Evolutionary conservation across 2,329 filamentous ascomycete species (phyloP).

Genomic region (Leptosphaerulina australis): DNA sequence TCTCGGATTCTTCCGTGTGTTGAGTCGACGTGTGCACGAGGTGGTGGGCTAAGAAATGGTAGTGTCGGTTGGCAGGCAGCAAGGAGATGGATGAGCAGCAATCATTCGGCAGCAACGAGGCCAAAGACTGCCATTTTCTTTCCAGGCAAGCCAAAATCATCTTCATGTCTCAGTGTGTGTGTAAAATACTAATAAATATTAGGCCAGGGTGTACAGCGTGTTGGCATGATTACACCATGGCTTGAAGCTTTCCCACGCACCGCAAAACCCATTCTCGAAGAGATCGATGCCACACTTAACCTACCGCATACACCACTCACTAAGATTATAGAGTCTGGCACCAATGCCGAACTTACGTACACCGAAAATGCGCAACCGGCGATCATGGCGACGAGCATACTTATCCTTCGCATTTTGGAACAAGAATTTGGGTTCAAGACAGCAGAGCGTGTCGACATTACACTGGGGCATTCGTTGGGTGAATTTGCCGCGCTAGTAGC

Average conservation of each 20-base stretch:
- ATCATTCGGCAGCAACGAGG: constrained; percentile 27
- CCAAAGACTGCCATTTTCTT: constrained; percentile 50
- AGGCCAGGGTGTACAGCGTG: constrained; percentile 89
- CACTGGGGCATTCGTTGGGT: constrained; percentile 87
- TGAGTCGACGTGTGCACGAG: constrained; percentile 4
- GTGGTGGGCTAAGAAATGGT: constrained; percentile 1
- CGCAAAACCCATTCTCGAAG: constrained; percentile 76
- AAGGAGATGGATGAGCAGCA: constrained; percentile 42
- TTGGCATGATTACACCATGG: constrained; percentile 88
- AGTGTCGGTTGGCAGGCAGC: not conserved
- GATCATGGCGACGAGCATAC: constrained; percentile 92
- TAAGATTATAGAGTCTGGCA: constrained; percentile 77
- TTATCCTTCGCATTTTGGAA: constrained; percentile 87
- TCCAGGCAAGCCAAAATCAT: constrained; percentile 37
- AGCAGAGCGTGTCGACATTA: constrained; percentile 74
- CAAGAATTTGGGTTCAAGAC: constrained; percentile 80
- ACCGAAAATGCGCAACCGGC: constrained; percentile 92
- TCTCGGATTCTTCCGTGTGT: constrained; percentile 11
- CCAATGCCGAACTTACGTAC: constrained; percentile 75
- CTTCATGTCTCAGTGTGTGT: not conserved
- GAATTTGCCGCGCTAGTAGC: constrained; percentile 92
- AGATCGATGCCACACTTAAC: constrained; percentile 80
- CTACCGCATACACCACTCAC: constrained; percentile 67
- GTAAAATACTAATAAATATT: constrained; percentile 20
- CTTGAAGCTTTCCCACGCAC: constrained; percentile 82